phyloP scores from a whole-genome alignment of 2,329 filamentous ascomycete species.

The Aspergillus phoenicis region DNA sequence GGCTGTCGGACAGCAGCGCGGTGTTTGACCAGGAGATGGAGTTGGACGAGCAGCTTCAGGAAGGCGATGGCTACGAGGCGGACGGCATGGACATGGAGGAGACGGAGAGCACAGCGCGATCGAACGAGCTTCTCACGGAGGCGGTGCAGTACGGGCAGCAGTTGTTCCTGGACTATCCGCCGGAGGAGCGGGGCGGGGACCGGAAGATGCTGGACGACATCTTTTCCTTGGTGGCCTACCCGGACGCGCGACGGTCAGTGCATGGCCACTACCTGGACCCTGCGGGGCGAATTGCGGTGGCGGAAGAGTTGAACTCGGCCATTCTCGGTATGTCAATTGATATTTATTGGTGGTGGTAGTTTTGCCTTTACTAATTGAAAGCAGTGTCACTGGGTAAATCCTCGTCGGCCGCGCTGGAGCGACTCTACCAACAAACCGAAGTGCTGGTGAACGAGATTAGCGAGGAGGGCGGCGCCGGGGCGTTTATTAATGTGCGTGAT shows the following conservation, averaged over 20 bases:
- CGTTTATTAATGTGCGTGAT: constrained; percentile 73
- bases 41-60: constrained; percentile 54
- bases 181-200: constrained; percentile 70
- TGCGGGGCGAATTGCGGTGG: constrained; percentile 73
- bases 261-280: constrained; percentile 78
- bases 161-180: constrained; percentile 74
- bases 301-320: constrained; percentile 90
- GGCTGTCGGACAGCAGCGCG: constrained; percentile 45
- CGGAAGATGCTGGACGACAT: constrained; percentile 77
- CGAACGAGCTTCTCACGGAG: constrained; percentile 62
- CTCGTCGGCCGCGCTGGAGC: constrained; percentile 81
- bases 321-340: constrained; percentile 71
- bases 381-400: constrained; percentile 88
- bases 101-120: constrained; percentile 37
- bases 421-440: constrained; percentile 81
- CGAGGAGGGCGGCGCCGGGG: constrained; percentile 75
- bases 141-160: constrained; percentile 79
- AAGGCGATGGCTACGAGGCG: constrained; percentile 36
- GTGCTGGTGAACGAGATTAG: constrained; percentile 82
- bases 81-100: constrained; percentile 62
- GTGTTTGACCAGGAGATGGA: constrained; percentile 60
- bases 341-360: constrained; percentile 9
- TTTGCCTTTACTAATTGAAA: constrained; percentile 29
- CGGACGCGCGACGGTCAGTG: constrained; percentile 74
- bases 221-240: constrained; percentile 84